Base-by-base conservation (phyloP, 331 rosid genomes). In the Rosa hybrid region DNA sequence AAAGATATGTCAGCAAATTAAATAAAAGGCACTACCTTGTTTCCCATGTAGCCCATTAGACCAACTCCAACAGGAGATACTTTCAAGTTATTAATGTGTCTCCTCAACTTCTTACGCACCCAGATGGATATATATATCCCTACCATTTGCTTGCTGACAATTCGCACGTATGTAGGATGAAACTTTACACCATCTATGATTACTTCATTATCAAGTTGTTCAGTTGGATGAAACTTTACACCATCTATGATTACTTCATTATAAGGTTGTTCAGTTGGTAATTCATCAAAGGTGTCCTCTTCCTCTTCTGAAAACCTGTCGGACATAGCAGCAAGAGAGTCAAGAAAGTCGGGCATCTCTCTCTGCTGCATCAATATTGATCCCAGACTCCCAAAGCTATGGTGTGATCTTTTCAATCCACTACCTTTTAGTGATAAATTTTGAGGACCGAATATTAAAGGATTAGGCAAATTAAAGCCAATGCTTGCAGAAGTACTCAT, bases 31-130 rank as follows among this genome's bases (percentile, higher is more conserved):
- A 71, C 30, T 90, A 95, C 99, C 99, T 96, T 96, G 87, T 96
- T 96, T 89, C 99, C 99, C 94, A 96, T 89, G 93, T 91, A 96
- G 34, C 99, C 99, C 99, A 96, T 93, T 39, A 93, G 88, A 78
- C 99, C 99, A 87, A 91, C 88, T 60, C 99, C 99, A 86, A 96
- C 99, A 2, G 94, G 93, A 20, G 94, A 93, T 81, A 96, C 99
- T 79, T 84, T 84, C 91, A 96, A 74, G 83, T 93, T 91, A 80
- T 96, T 96, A 2, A 96, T 62, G 74, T 88, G 99, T 68, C 99
- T 91, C 79, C 99, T 89, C 90, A 96, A 81, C 83, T 88, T 93
- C 86, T 89, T 93, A 45, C 90, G 94, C 74, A 96, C 98, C 99
- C 99, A 96, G 82, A 93, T 27, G 45, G 99, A 96, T 56, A 96